Percentiles rank a stretch among this genome's conserved stretches.
Conservation (phyloP, 2,329 filamentous ascomycete genomes). For the Colletotrichum horii region DNA sequence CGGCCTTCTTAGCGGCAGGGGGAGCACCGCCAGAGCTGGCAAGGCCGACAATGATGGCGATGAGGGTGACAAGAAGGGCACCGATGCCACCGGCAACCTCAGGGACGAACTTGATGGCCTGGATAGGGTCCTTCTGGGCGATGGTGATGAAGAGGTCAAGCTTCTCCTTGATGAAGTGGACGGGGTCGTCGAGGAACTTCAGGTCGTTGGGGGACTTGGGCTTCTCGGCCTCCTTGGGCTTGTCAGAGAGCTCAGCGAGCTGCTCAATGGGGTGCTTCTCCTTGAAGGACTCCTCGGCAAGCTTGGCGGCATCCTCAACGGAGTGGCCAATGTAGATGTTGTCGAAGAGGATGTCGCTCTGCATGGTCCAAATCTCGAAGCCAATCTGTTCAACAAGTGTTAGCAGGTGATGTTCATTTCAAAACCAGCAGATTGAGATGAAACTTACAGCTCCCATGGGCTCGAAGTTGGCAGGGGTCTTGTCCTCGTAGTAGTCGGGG, state of each 20-base stretch:
- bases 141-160: constrained; percentile 88
- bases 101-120: constrained; percentile 88
- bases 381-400: constrained; percentile 69
- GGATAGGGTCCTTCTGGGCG: constrained; percentile 78
- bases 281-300: constrained; percentile 88
- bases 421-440: not conserved
- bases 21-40: constrained; percentile 66
- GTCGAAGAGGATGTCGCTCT: constrained; percentile 97
- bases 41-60: constrained; percentile 73
- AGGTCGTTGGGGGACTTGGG: constrained; percentile 77
- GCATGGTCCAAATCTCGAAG: constrained; percentile 99
- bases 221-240: constrained; percentile 74
- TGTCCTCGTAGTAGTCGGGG: constrained; percentile 96
- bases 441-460: constrained; percentile 91
- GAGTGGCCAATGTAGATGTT: constrained; percentile 99
- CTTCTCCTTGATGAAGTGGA: constrained; percentile 90
- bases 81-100: constrained; percentile 85
- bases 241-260: constrained; percentile 77
- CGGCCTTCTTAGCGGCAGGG: constrained; percentile 76
- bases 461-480: constrained; percentile 95
- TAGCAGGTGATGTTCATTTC: not conserved
- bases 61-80: constrained; percentile 70
- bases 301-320: constrained; percentile 85
- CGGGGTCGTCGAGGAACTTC: constrained; percentile 89
- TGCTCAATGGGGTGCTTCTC: constrained; percentile 86